phyloP scores from a whole-genome alignment of 306 rosid genomes.

The Quercus mongolica region DNA sequence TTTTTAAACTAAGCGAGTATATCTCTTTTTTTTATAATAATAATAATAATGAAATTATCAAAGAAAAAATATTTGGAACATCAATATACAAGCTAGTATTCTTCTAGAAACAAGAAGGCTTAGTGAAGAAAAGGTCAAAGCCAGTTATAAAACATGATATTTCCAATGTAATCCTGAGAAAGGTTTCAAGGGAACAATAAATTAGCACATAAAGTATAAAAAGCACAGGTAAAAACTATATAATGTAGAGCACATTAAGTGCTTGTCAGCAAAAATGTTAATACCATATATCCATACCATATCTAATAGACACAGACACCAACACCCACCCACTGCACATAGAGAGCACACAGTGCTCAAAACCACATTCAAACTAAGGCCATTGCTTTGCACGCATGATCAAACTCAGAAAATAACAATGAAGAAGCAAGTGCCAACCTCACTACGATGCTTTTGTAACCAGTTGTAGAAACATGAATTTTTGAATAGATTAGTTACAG shows the following conservation, averaged over 20 bases:
- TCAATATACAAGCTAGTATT: background rate
- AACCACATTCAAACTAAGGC: background rate
- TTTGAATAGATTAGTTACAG: conserved; percentile 79
- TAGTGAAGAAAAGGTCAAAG: background rate
- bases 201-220: background rate
- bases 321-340: background rate
- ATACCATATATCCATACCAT: background rate
- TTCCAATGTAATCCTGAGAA: background rate
- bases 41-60: too few species aligned
- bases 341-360: background rate
- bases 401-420: background rate
- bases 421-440: conserved; percentile 49
- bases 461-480: conserved; percentile 53
- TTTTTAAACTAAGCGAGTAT: background rate
- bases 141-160: background rate
- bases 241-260: background rate
- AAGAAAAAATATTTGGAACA: background rate
- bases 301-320: background rate
- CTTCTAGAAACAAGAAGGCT: background rate
- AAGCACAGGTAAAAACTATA: background rate
- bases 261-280: background rate
- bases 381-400: background rate
- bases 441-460: conserved; percentile 70
- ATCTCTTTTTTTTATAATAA: background rate
- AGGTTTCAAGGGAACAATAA: background rate